A percentile compares a stretch with the other conserved stretches of the same genome.
These are phyloP conservation scores for Apiospora aurea DNA, from an alignment of 2,329 filamentous ascomycete species.

Conservation along the genomic window DNA sequence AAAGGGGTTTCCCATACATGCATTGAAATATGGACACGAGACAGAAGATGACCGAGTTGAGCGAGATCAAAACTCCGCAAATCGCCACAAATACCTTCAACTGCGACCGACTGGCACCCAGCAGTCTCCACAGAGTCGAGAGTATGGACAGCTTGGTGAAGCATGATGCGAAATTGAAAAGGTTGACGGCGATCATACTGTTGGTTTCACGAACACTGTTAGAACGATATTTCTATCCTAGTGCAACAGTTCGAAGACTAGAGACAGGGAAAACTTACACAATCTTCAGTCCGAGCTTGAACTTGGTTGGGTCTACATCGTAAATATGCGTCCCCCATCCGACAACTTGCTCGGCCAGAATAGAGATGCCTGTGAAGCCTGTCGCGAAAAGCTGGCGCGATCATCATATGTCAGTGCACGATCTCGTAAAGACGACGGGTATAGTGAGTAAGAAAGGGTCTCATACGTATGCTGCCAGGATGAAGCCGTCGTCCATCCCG, in stretches of 20 bases:
- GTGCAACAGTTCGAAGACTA: not conserved
- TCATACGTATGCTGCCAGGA: slow-evolving; percentile 25
- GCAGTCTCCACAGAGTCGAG: slow-evolving; percentile 42
- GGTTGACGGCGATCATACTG: slow-evolving; percentile 39
- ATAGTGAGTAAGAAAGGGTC: not conserved
- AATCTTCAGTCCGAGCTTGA: slow-evolving; percentile 34
- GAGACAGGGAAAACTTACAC: slow-evolving; percentile 28
- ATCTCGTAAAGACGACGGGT: not conserved
- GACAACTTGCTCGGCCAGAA: slow-evolving; percentile 34
- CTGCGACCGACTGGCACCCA: slow-evolving; percentile 36
- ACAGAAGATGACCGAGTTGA: slow-evolving; percentile 39
- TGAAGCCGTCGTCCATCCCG: slow-evolving; percentile 36
- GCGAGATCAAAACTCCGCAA: slow-evolving; percentile 35
- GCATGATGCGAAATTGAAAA: slow-evolving; percentile 43
- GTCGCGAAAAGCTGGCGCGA: slow-evolving; percentile 33
- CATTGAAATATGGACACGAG: slow-evolving; percentile 45
- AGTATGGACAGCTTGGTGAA: slow-evolving; percentile 48
- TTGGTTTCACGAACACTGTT: not conserved
- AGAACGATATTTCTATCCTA: not conserved
- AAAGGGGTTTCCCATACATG: slow-evolving; percentile 30
- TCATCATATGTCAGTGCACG: not conserved
- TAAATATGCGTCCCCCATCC: slow-evolving; percentile 41
- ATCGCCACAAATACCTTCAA: slow-evolving; percentile 37
- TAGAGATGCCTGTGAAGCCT: slow-evolving; percentile 36
- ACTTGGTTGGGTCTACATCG: slow-evolving; percentile 32